These are phyloP conservation scores for Macrophomina tecta DNA, from an alignment of 2,329 filamentous ascomycete species.

Conservation along the genomic window DNA sequence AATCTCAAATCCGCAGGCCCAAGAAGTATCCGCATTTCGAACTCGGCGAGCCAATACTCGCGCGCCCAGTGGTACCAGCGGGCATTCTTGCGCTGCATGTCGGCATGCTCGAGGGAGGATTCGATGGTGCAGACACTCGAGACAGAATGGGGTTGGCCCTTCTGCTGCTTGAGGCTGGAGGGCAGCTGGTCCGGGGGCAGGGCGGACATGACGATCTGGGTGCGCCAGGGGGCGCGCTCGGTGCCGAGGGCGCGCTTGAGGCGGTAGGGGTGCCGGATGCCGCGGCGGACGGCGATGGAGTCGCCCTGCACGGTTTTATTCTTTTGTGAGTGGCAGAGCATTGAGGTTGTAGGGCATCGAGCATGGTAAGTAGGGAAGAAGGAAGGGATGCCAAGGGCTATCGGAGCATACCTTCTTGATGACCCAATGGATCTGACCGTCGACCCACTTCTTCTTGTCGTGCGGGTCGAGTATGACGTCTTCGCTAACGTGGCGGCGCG, in stretches of 20 bases:
- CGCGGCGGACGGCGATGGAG: constrained; percentile 25
- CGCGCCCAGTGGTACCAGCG: constrained; percentile 31
- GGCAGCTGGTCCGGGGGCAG: constrained; percentile 5
- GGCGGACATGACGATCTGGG: constrained; percentile 25
- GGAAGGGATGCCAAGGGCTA: no score
- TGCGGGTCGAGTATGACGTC: constrained; percentile 24
- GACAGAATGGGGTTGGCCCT: constrained; percentile 9
- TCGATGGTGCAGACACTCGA: constrained; percentile 31
- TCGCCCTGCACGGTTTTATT: constrained; percentile 24
- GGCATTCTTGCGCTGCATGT: constrained; percentile 29
- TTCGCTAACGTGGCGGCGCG: constrained; percentile 26
- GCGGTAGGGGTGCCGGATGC: constrained; percentile 28
- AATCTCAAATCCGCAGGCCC: constrained; percentile 33
- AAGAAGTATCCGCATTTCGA: constrained; percentile 32
- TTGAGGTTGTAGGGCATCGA: background rate
- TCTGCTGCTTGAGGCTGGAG: constrained; percentile 29
- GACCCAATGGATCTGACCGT: constrained; percentile 30
- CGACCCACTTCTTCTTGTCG: constrained; percentile 30
- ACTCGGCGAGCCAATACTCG: constrained; percentile 31
- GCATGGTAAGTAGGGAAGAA: background rate
- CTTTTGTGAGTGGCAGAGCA: no score
- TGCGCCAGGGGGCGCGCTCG: constrained; percentile 20
- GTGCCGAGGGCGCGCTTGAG: constrained; percentile 28
- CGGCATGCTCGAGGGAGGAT: background rate
- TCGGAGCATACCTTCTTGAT: constrained; percentile 26